Evolutionary conservation across 2,329 filamentous ascomycete genomes (phyloP), one percentile per base, ranked within the genome.

Genomic region (Fusarium buxicola): DNA sequence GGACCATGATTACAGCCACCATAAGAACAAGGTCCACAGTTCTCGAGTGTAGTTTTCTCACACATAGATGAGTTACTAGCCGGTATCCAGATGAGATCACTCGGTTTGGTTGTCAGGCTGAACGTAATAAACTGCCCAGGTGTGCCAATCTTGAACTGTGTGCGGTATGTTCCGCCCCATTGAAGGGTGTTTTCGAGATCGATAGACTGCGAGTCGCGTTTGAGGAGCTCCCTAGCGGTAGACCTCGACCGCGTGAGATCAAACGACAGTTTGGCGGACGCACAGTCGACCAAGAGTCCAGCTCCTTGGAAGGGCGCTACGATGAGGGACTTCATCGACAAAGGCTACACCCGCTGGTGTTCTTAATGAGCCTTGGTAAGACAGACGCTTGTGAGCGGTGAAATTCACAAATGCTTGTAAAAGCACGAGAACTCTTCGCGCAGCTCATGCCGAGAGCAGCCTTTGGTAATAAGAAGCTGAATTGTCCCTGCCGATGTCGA

Each of bases 91-190:
- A 40, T 13, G n/a, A 25, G 7, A 40, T 40, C 38, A n/a, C 24
- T 24, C 12, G 38, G 12, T 12, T 21, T 8, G n/a, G 38, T 40
- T 16, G 38, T 4, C 12, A 40, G 4, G 8, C 18, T 8, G 7
- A 40, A n/a, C 11, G 38, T 13, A 7, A 40, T 40, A 21, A 13
- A 40, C 21, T 40, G 38, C 10, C 18, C 38, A 13, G 38, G 38
- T 13, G 18, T 40, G 21, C 38, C 38, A 25, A 40, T 25, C 18
- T 40, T 40, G 38, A 40, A n/a, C 12, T 25, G 18, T 8, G 38
- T 27, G 10, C 38, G 38, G n/a, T 40, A 40, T n/a, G 38, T 25
- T 27, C 38, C 38, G n/a, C 38, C 38, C 38, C 38, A 40, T 40
- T 40, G 38, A n/a, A 40, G 4, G 21, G 38, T 25, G n/a, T 40